phyloP scores from a whole-genome alignment of 257 asterid species.

The Salvia hispanica region DNA sequence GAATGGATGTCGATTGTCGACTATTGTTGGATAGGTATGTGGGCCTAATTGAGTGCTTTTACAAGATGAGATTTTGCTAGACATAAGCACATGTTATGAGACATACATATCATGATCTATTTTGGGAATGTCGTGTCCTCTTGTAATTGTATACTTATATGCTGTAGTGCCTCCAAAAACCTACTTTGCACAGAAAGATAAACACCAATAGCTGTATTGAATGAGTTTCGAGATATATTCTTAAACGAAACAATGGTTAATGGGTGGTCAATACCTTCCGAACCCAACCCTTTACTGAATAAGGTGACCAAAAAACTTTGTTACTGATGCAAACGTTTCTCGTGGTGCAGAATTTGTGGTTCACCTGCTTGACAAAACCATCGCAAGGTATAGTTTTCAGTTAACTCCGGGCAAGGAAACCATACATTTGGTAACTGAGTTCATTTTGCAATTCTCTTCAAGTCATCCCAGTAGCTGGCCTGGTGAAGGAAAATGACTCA shows the following conservation, averaged over 20 bases:
- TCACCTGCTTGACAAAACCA: conserved; percentile 76
- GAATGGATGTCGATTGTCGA: too few relatives aligned
- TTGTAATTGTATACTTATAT: not conserved
- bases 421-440: not conserved
- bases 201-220: not conserved
- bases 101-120: conserved; percentile 12
- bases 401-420: conserved; percentile 3
- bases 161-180: not conserved
- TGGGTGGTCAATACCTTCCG: not conserved
- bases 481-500: too few relatives aligned
- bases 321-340: conserved; percentile 26
- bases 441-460: not conserved
- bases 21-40: not conserved
- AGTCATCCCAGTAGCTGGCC: not conserved
- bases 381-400: conserved; percentile 61
- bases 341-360: conserved; percentile 72
- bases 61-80: not conserved
- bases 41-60: not conserved
- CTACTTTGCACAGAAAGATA: not conserved
- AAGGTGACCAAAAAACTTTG: not conserved
- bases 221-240: not conserved
- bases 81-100: conserved; percentile 18
- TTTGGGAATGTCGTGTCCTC: not conserved
- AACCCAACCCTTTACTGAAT: not conserved
- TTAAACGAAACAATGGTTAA: not conserved